phyloP scores from a whole-genome alignment of 2,329 filamentous ascomycete species.

The Plectosphaerella sp. region DNA sequence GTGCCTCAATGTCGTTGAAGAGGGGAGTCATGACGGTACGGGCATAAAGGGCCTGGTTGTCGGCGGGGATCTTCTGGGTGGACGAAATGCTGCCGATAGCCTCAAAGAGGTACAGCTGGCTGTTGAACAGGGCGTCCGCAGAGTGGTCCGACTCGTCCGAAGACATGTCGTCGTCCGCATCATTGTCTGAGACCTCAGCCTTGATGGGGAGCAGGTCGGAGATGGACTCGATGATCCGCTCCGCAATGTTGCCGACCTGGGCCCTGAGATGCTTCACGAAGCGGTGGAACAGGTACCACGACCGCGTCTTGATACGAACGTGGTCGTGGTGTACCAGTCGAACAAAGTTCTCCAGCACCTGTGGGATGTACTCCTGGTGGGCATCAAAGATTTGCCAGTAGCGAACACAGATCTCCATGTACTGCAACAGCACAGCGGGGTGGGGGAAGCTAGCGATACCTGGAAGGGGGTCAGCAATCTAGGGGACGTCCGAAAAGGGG shows the following conservation, averaged over 20 bases:
- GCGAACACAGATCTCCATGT: constrained; percentile 96
- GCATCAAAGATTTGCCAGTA: constrained; percentile 92
- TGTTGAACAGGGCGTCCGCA: constrained; percentile 84
- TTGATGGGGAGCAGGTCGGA: constrained; percentile 85
- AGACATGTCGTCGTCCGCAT: constrained; percentile 86
- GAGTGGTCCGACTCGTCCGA: constrained; percentile 89
- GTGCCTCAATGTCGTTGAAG: constrained; percentile 81
- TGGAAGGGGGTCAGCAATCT: constrained; percentile 23
- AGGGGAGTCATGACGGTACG: constrained; percentile 86
- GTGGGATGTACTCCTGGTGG: constrained; percentile 75
- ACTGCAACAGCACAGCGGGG: constrained; percentile 88
- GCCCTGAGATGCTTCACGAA: constrained; percentile 83
- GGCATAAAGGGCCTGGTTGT: constrained; percentile 83
- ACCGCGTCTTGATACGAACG: constrained; percentile 79
- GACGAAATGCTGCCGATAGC: constrained; percentile 91
- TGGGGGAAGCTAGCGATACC: constrained; percentile 83
- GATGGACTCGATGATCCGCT: constrained; percentile 87
- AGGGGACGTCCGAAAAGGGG: neutral
- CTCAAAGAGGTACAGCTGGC: constrained; percentile 91
- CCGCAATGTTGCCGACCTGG: constrained; percentile 83
- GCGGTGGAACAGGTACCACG: constrained; percentile 95
- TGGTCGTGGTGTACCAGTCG: constrained; percentile 84
- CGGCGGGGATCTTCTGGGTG: constrained; percentile 67
- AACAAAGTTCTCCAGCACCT: constrained; percentile 87
- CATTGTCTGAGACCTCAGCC: constrained; percentile 76